Conservation (phyloP, 345 rosid species). For the Aquilaria yunnanensis region DNA sequence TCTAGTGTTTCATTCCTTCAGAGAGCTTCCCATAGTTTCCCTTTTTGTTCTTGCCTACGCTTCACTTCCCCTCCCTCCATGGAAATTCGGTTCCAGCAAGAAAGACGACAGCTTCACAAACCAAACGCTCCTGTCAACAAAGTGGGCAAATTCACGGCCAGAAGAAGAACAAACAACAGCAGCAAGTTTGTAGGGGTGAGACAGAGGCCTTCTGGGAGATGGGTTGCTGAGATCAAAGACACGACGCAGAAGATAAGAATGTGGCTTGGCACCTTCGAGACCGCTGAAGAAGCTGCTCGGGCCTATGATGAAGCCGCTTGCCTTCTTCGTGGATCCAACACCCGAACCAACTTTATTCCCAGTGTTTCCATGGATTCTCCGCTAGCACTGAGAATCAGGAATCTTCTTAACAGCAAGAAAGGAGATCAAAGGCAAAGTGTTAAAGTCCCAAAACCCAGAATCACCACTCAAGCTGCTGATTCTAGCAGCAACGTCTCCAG, state of each 20-base stretch:
- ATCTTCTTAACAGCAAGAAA: constrained; percentile 47
- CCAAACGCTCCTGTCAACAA: constrained; percentile 14
- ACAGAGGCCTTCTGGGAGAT: constrained; percentile 77
- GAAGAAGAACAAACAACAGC: constrained; percentile 18
- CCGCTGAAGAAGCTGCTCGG: constrained; percentile 70
- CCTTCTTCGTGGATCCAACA: constrained; percentile 72
- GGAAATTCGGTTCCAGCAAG: constrained; percentile 51
- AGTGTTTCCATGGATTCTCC: constrained; percentile 51
- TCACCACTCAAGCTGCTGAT: not conserved
- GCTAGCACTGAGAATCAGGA: constrained; percentile 53
- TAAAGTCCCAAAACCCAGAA: constrained; percentile 17
- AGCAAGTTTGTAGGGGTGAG: constrained; percentile 64
- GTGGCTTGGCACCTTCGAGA: constrained; percentile 80
- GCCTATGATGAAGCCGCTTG: constrained; percentile 82
- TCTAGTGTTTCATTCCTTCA: not conserved
- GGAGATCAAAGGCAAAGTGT: constrained; percentile 13
- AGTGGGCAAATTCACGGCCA: constrained; percentile 36
- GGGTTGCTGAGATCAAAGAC: constrained; percentile 85
- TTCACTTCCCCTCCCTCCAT: constrained; percentile 13
- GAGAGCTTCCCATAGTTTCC: not conserved
- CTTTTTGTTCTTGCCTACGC: not conserved
- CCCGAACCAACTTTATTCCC: constrained; percentile 66
- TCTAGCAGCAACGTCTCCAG: constrained; percentile 11
- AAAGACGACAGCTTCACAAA: constrained; percentile 12
- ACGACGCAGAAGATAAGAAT: constrained; percentile 67